Evolutionary conservation across 129 eudicot genomes (phyloP).

Genomic region (Flaveria trinervia): DNA sequence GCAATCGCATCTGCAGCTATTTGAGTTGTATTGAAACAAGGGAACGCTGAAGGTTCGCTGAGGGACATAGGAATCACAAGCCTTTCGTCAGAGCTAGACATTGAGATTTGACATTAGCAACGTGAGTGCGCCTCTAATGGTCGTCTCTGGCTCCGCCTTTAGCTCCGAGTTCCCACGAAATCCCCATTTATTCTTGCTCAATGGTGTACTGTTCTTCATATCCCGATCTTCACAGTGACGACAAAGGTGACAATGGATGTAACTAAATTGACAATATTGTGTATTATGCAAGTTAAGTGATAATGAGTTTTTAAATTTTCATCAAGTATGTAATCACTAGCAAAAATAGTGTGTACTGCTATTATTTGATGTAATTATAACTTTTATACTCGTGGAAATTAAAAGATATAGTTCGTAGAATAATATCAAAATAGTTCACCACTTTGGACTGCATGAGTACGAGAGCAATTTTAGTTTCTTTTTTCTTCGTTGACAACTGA

Average conservation of each 20-base stretch:
- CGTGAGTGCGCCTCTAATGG: slow-evolving; percentile 39
- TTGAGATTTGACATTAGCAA: slow-evolving; percentile 34
- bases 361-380: no score
- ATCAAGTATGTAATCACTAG: background rate
- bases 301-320: background rate
- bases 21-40: slow-evolving; percentile 38
- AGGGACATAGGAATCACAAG: slow-evolving; percentile 37
- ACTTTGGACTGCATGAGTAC: background rate
- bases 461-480: background rate
- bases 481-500: background rate
- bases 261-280: no score
- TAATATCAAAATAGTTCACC: background rate
- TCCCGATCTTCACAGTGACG: background rate
- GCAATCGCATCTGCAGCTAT: slow-evolving; percentile 42
- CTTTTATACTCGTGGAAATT: background rate
- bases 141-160: slow-evolving; percentile 22
- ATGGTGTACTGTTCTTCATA: slow-evolving; percentile 2
- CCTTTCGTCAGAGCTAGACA: slow-evolving; percentile 14
- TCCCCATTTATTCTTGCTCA: slow-evolving; percentile 24
- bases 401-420: background rate
- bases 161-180: slow-evolving; percentile 29
- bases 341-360: no score
- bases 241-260: background rate
- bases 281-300: background rate
- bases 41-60: slow-evolving; percentile 48